Conservation (phyloP, 2,329 filamentous ascomycete genomes). For the Fusarium abutilonis region DNA sequence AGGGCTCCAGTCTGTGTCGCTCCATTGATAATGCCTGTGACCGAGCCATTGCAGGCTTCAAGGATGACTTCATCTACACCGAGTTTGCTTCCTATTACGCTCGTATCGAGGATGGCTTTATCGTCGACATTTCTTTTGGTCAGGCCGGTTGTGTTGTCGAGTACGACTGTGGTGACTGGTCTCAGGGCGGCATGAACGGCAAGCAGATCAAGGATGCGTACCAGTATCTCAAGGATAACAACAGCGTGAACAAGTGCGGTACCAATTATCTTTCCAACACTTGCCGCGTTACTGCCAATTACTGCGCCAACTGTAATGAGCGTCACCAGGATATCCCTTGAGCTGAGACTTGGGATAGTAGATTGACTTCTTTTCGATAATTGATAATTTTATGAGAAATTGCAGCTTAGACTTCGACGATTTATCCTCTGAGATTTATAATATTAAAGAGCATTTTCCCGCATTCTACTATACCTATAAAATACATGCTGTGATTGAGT, state of each 20-base stretch:
- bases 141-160: constrained; percentile 29
- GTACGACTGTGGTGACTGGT: constrained; percentile 28
- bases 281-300: constrained; percentile 24
- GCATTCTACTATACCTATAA: no score
- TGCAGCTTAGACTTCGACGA: no score
- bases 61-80: constrained; percentile 19
- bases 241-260: constrained; percentile 27
- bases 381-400: no score
- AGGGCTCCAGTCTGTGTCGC: constrained; percentile 29
- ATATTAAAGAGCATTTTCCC: no score
- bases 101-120: constrained; percentile 12
- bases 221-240: constrained; percentile 27
- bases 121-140: constrained; percentile 9
- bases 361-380: neutral
- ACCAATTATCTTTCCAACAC: constrained; percentile 29
- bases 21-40: constrained; percentile 33
- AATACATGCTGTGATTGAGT: no score
- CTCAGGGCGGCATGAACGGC: constrained; percentile 28
- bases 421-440: no score
- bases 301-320: constrained; percentile 27
- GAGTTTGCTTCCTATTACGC: constrained; percentile 22
- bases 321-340: neutral
- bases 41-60: constrained; percentile 17
- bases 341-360: neutral
- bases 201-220: constrained; percentile 33